phyloP scores from a whole-genome alignment of 148 eudicot species.

The Amaranthus cruentus region DNA sequence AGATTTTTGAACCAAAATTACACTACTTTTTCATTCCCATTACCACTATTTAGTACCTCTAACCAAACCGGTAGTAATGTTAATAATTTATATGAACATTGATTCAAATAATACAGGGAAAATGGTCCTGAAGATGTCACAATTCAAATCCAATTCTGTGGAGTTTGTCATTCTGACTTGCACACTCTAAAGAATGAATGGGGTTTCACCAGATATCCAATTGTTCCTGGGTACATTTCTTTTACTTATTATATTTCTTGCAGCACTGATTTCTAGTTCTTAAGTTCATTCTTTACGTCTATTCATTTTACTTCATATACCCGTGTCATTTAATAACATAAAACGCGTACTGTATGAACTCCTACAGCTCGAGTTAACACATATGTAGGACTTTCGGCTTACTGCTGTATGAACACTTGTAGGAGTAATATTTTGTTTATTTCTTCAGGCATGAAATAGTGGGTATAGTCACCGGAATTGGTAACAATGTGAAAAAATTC shows the following conservation, averaged over 20 bases:
- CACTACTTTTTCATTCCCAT: too few relatives aligned
- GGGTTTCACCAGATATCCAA: constrained; percentile 58
- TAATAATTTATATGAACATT: too few relatives aligned
- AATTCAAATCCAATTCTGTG: constrained; percentile 54
- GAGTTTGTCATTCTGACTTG: constrained; percentile 69
- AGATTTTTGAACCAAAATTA: too few relatives aligned
- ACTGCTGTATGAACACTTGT: background rate
- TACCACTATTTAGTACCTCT: background rate
- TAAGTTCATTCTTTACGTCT: too few relatives aligned
- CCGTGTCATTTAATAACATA: too few relatives aligned
- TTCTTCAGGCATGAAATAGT: constrained; percentile 59
- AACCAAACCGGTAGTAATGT: background rate
- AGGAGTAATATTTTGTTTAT: background rate
- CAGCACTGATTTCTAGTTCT: too few relatives aligned
- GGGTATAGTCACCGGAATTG: constrained; percentile 51
- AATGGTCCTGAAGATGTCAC: constrained; percentile 54
- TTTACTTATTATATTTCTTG: background rate
- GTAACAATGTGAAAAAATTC: constrained; percentile 47
- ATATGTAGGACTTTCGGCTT: background rate
- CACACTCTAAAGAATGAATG: constrained; percentile 52
- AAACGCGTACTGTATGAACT: too few relatives aligned
- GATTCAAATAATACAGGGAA: constrained; percentile 34
- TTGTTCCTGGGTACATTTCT: constrained; percentile 51
- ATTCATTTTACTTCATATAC: too few relatives aligned
- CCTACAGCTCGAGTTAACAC: background rate